A percentile compares a stretch with the other conserved stretches of the same genome.
Evolutionary conservation across 768 basidiomycete genomes (phyloP).

Genomic region (Rubroboletus satanas): DNA sequence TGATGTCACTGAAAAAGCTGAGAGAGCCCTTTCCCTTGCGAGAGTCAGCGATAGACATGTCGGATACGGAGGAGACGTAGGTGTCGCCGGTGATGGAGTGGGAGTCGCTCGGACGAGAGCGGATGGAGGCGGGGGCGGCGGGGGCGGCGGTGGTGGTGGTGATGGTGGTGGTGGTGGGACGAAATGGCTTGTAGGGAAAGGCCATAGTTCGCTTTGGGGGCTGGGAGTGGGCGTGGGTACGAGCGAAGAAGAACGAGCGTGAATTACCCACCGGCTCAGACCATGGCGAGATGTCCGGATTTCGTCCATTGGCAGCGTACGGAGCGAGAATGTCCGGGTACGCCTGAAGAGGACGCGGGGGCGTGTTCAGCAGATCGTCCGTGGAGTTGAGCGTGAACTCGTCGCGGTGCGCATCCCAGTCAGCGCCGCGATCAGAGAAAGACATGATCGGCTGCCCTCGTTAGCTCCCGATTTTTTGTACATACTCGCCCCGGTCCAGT

Average conservation of each 20-base stretch:
- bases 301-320: not conserved
- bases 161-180: conserved; percentile 32
- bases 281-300: conserved; percentile 24
- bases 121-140: conserved; percentile 19
- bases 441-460: conserved; percentile 10
- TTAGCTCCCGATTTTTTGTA: not conserved
- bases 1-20: conserved; percentile 36
- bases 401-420: not conserved
- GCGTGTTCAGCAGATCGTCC: conserved; percentile 4
- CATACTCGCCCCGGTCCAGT: not conserved
- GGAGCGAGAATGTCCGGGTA: conserved; percentile 11
- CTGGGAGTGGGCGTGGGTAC: conserved; percentile 13
- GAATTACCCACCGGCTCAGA: conserved; percentile 11
- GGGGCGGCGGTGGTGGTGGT: too few species aligned
- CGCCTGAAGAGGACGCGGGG: not conserved
- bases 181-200: conserved; percentile 30
- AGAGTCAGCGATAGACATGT: conserved; percentile 33
- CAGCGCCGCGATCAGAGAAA: not conserved
- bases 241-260: not conserved
- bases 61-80: conserved; percentile 30
- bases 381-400: conserved; percentile 7
- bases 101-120: conserved; percentile 30
- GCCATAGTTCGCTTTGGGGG: conserved; percentile 19
- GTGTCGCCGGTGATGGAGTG: conserved; percentile 26
- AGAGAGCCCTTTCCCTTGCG: conserved; percentile 51